Percentiles rank a stretch among this genome's conserved stretches.
Conservation (phyloP, 2,329 filamentous ascomycete genomes). For the Aspergillus brasiliensis region DNA sequence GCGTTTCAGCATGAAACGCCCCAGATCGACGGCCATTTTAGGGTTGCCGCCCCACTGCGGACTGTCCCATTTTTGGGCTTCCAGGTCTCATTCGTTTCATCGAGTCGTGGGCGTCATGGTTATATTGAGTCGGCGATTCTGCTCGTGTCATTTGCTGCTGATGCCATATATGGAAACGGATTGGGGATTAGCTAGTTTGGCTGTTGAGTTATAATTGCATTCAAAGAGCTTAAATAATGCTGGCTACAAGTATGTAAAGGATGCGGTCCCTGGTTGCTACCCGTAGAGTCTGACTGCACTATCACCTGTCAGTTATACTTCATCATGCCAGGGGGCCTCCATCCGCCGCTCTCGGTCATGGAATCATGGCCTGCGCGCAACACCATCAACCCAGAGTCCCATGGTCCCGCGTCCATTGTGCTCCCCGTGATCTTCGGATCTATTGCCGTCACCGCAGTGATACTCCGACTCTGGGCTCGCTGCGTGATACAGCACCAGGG, state of each 20-base stretch:
- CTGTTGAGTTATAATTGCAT: no score
- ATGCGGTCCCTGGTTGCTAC: no score
- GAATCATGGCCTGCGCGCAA: constrained; percentile 8
- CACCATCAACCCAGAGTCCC: constrained; percentile 9
- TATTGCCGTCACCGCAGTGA: not conserved
- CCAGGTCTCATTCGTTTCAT: not conserved
- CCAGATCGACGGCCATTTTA: not conserved
- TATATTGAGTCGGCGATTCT: not conserved
- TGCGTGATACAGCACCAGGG: constrained; percentile 1
- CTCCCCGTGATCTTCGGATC: not conserved
- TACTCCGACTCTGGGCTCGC: constrained; percentile 5
- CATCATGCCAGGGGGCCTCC: constrained; percentile 7
- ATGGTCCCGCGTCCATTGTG: not conserved
- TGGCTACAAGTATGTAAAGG: not conserved
- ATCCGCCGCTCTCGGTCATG: constrained; percentile 10
- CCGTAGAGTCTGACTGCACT: no score
- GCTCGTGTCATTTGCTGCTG: no score
- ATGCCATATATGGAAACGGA: no score
- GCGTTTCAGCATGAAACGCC: not conserved
- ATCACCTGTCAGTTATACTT: not conserved
- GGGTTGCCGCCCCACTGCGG: not conserved
- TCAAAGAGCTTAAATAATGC: no score
- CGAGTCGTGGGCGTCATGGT: not conserved
- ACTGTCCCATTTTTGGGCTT: not conserved
- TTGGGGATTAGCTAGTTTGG: no score